Evolutionary conservation across 2,329 filamentous ascomycete species (phyloP).

Genomic region (Pseudogymnoascus sp.): DNA sequence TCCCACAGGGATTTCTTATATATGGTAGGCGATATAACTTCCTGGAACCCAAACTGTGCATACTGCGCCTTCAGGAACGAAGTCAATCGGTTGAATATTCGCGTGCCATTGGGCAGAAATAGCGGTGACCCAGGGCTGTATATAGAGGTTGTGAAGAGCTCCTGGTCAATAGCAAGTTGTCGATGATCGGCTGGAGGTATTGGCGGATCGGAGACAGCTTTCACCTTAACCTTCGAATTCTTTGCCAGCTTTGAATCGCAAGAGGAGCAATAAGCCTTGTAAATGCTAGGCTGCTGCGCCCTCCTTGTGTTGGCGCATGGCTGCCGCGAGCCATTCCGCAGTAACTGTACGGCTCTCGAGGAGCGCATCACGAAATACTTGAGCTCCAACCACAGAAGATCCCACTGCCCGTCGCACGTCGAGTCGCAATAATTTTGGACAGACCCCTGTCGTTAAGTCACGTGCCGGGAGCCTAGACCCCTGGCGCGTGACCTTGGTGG

Average conservation of each 20-base stretch:
- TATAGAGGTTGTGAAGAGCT: slow-evolving; percentile 68
- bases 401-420: neutral
- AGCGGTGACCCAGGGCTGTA: slow-evolving; percentile 83
- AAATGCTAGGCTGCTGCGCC: neutral
- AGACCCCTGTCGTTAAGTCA: neutral
- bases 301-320: neutral
- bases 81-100: slow-evolving; percentile 76
- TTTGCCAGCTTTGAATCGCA: slow-evolving; percentile 18
- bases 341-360: slow-evolving; percentile 22
- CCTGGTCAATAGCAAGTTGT: slow-evolving; percentile 54
- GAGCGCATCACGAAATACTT: slow-evolving; percentile 23
- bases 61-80: slow-evolving; percentile 79
- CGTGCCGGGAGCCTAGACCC: neutral
- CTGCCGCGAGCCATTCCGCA: slow-evolving; percentile 13
- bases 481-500: slow-evolving; percentile 3
- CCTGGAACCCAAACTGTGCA: slow-evolving; percentile 73
- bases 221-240: slow-evolving; percentile 8
- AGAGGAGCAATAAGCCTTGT: slow-evolving; percentile 24
- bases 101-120: slow-evolving; percentile 72
- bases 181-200: slow-evolving; percentile 43
- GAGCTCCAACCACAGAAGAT: neutral
- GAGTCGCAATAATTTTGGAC: neutral
- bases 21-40: slow-evolving; percentile 83
- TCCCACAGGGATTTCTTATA: slow-evolving; percentile 86
- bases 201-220: slow-evolving; percentile 13